Base-by-base conservation (phyloP, 2,329 filamentous ascomycete genomes). In the Xylaria sp. region DNA sequence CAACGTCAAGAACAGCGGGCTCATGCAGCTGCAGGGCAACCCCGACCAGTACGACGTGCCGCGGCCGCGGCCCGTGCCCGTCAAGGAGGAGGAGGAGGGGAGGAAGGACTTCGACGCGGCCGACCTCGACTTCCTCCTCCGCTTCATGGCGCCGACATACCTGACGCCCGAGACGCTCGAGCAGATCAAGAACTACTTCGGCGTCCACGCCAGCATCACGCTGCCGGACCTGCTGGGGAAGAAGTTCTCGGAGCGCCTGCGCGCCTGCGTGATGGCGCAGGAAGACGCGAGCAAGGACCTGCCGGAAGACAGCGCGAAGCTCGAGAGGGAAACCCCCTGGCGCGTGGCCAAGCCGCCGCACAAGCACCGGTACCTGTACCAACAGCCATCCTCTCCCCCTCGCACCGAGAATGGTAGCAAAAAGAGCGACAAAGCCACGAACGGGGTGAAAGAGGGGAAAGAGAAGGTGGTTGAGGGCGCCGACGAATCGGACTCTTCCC, bases 311-410 rank as follows among this genome's bases (percentile, higher is more conserved):
- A 88, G 86, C 54, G 76, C 79, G 0, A 85, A 86, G 65, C 89
- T 92, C 67, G 88, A 90, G 75, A 84, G 84, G 54, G 82, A 82
- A 69, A 87, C 83, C 50, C 81, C 82, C 0, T 96, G 93, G 92
- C 88, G 86, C 69, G 91, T 97, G 8, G 93, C 96, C 6, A 87
- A 89, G 36, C 96, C 96, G 47, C 96, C 96, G 0, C 94, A 99
- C 82, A 99, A 99, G 83, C 94, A 98, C 78, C 92, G 94, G 14
- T 99, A 92, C 79, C 84, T 97, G 1, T 99, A 96, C 80, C 87
- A 93, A 68, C 89, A 93, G 73, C 83, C 81, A 72, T 83, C 81
- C 2, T 4, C 24, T 2, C 4, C 24, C 72, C 7, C 17, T 24
- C n/a, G 17, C 1, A 59, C 50, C n/a, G 27, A 57, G 32, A 84